A percentile compares a stretch with the other conserved stretches of the same genome.
phyloP scores from a whole-genome alignment of 2,329 filamentous ascomycete genomes.

The Phialophora expanda region DNA sequence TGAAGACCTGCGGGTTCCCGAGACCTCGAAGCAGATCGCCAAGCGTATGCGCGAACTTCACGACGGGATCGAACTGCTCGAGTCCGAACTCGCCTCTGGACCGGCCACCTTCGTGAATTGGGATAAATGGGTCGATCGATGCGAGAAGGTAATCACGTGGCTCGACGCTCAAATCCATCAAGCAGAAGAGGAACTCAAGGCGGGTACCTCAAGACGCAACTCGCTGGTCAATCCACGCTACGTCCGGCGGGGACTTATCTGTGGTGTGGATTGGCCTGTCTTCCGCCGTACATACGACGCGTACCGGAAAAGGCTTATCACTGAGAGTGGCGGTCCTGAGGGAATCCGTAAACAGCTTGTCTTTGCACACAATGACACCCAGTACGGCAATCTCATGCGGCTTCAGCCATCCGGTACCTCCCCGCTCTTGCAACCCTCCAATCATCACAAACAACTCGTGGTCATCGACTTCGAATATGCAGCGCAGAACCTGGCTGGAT shows the following conservation, averaged over 20 bases:
- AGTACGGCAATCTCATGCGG: conserved; percentile 97
- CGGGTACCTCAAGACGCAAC: conserved; percentile 40
- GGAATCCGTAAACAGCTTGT: conserved; percentile 76
- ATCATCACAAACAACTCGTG: conserved; percentile 92
- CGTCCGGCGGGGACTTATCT: conserved; percentile 69
- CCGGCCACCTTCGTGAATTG: conserved; percentile 90
- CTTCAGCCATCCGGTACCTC: conserved; percentile 73
- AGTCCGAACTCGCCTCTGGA: conserved; percentile 76
- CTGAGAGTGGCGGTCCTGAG: conserved; percentile 69
- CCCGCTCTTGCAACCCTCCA: conserved; percentile 83
- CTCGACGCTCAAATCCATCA: conserved; percentile 64
- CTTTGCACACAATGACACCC: conserved; percentile 98
- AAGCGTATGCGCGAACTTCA: conserved; percentile 98
- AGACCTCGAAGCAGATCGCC: conserved; percentile 89
- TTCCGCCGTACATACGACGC: conserved; percentile 77
- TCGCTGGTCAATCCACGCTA: conserved; percentile 29
- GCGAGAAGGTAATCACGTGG: conserved; percentile 58
- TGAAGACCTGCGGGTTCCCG: conserved; percentile 75
- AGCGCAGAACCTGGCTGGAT: conserved; percentile 80
- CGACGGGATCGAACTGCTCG: conserved; percentile 85
- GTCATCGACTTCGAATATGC: conserved; percentile 99
- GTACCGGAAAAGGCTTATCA: conserved; percentile 76
- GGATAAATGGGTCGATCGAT: conserved; percentile 83
- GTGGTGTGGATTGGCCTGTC: conserved; percentile 78
- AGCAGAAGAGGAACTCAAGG: conserved; percentile 50